Conservation (phyloP, 176 grass and related monocot species). For the Ensete ventricosum region DNA sequence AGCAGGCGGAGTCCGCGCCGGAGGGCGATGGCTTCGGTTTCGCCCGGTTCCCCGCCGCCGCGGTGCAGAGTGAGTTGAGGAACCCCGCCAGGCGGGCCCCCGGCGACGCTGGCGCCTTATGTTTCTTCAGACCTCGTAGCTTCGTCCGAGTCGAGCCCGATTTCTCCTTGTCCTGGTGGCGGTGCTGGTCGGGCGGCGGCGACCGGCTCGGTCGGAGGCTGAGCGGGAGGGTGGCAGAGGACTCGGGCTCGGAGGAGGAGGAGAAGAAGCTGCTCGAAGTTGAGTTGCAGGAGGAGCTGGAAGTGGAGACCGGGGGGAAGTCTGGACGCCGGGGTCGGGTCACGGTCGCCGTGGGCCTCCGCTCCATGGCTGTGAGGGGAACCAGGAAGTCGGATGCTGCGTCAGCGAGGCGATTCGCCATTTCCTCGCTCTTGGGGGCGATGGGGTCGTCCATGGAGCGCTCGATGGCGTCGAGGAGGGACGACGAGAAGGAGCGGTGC, state of each 20-base stretch:
- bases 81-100: slow-evolving; percentile 10
- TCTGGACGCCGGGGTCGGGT: background rate
- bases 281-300: slow-evolving; percentile 13
- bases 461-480: slow-evolving; percentile 13
- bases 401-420: background rate
- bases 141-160: slow-evolving; percentile 7
- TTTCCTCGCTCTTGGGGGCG: background rate
- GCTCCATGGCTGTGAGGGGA: background rate
- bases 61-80: slow-evolving; percentile 18
- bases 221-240: background rate
- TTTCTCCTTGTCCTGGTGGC: background rate
- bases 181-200: background rate
- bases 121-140: background rate
- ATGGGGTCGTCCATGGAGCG: slow-evolving; percentile 11
- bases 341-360: background rate
- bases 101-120: slow-evolving; percentile 9
- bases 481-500: slow-evolving; percentile 3
- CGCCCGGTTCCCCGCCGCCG: background rate
- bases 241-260: slow-evolving; percentile 17
- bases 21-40: no score
- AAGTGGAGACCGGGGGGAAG: slow-evolving; percentile 1
- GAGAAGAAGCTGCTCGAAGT: slow-evolving; percentile 6
- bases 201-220: background rate
- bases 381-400: no score
- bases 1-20: slow-evolving; percentile 28